These are phyloP conservation scores for Epichloe sp. DNA, from an alignment of 2,329 filamentous ascomycete species.

Conservation along the genomic window DNA sequence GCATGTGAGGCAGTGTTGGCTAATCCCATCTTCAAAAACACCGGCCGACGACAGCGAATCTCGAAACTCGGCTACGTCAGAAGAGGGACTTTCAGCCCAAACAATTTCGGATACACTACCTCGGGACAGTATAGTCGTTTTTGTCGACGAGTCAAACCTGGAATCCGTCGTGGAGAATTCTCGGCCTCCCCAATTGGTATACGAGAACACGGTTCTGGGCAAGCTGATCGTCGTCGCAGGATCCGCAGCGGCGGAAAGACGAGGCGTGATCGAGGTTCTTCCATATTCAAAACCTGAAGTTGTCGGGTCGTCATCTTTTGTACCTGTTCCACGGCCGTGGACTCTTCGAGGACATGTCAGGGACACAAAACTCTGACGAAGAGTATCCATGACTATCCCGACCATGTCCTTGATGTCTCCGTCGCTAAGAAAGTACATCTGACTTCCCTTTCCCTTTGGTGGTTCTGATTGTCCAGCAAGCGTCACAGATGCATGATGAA, in stretches of 20 bases:
- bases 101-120: conserved; percentile 18
- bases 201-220: conserved; percentile 19
- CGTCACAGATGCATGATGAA: background rate
- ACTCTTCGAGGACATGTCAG: background rate
- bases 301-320: background rate
- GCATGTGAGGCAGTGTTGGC: background rate
- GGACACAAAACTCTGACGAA: background rate
- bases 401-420: conserved; percentile 6
- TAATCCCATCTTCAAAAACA: background rate
- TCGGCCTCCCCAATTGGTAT: conserved; percentile 1
- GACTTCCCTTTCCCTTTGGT: background rate
- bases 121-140: conserved; percentile 17
- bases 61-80: background rate
- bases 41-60: background rate
- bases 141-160: conserved; percentile 7
- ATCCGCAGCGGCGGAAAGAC: conserved; percentile 13
- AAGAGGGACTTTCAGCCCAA: conserved; percentile 12
- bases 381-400: conserved; percentile 1
- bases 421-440: conserved; percentile 9
- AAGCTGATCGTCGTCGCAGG: conserved; percentile 22
- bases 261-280: conserved; percentile 13
- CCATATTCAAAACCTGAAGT: conserved; percentile 11
- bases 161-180: background rate
- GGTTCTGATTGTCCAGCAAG: background rate
- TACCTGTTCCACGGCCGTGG: background rate